phyloP scores from a whole-genome alignment of 176 grass and related monocot genomes.

The Zoysia japonica region DNA sequence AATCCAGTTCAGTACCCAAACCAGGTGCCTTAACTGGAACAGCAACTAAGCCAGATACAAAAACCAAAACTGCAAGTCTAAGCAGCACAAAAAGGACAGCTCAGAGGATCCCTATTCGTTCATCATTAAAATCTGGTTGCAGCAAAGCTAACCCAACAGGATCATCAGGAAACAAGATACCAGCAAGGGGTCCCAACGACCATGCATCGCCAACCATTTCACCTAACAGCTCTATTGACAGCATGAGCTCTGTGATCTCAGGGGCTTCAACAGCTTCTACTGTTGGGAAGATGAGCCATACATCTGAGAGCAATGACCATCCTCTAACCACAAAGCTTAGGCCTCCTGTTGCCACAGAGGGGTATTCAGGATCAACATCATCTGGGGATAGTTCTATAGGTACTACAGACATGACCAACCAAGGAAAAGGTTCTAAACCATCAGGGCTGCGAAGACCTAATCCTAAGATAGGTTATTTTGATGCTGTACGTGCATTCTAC shows the following conservation, averaged over 20 bases:
- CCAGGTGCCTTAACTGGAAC: constrained; percentile 14
- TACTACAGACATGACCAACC: not conserved
- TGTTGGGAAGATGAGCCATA: constrained; percentile 41
- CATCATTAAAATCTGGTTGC: constrained; percentile 44
- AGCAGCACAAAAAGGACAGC: constrained; percentile 48
- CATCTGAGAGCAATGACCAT: constrained; percentile 39
- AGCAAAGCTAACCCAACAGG: constrained; percentile 37
- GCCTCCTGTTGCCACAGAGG: not conserved
- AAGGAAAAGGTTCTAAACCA: constrained; percentile 59
- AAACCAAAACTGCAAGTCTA: constrained; percentile 37
- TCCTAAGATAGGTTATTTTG: constrained; percentile 85
- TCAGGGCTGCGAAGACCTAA: constrained; percentile 69
- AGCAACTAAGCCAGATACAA: constrained; percentile 21
- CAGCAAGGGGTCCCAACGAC: constrained; percentile 1
- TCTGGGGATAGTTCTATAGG: constrained; percentile 10
- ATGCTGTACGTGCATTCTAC: constrained; percentile 54
- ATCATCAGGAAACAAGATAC: constrained; percentile 46
- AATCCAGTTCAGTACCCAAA: constrained; percentile 28
- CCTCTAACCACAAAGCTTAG: constrained; percentile 23
- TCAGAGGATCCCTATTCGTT: constrained; percentile 46
- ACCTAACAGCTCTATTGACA: constrained; percentile 83
- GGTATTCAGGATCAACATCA: constrained; percentile 18
- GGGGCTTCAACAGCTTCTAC: constrained; percentile 51
- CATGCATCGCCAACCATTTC: constrained; percentile 51
- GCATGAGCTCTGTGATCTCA: constrained; percentile 59